Evolutionary conservation across 176 grass and related monocot species (phyloP).

Genomic region (Canna indica): DNA sequence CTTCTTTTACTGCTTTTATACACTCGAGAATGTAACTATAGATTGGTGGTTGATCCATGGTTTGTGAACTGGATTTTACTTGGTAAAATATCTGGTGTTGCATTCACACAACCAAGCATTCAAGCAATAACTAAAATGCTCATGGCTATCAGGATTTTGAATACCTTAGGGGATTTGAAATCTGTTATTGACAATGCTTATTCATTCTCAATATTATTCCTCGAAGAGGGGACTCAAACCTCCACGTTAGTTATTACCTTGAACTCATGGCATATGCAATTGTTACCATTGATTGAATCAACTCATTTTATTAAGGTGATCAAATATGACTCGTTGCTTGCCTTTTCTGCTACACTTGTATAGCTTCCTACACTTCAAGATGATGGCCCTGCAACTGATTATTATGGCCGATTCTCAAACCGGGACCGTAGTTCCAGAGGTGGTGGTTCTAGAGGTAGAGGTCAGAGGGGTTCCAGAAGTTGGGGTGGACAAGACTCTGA

Average conservation of each 20-base stretch:
- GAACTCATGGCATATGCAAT: neutral
- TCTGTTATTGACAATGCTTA: too few relatives aligned
- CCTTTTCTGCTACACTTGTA: slow-evolving; percentile 16
- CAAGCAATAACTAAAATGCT: neutral
- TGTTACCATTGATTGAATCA: neutral
- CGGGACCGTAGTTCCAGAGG: slow-evolving; percentile 25
- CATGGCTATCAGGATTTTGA: neutral
- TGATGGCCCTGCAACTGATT: slow-evolving; percentile 62
- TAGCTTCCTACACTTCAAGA: slow-evolving; percentile 92
- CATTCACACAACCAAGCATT: neutral
- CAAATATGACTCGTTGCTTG: neutral
- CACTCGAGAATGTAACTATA: neutral
- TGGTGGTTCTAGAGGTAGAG: slow-evolving; percentile 34
- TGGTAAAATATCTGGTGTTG: neutral
- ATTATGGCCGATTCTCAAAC: slow-evolving; percentile 72
- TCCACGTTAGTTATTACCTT: neutral
- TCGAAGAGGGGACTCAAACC: too few relatives aligned
- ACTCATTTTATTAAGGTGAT: neutral
- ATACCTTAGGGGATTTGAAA: neutral
- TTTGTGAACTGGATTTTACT: neutral
- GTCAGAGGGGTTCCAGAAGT: slow-evolving; percentile 34
- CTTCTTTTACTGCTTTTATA: neutral
- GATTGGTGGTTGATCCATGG: too few relatives aligned
- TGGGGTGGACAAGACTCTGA: slow-evolving; percentile 36
- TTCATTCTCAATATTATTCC: too few relatives aligned